Percentiles rank a stretch among this genome's conserved stretches.
Conservation (phyloP, 2,329 filamentous ascomycete species). For the Aureobasidium sp. region DNA sequence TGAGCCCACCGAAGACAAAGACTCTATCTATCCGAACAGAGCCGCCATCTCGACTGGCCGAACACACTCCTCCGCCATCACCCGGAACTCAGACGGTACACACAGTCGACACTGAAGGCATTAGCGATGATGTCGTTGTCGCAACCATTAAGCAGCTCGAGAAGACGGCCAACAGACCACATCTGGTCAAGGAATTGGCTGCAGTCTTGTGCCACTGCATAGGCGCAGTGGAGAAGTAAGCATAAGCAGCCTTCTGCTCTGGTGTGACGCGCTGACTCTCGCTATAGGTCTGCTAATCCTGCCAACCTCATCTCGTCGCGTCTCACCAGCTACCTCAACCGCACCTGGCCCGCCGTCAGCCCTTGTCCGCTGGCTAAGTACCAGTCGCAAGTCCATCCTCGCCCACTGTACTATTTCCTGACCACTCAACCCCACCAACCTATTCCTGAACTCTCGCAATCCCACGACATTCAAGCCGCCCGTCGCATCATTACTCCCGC, state of each 20-base stretch:
- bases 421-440: slow-evolving; percentile 80
- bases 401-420: slow-evolving; percentile 93
- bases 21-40: slow-evolving; percentile 42
- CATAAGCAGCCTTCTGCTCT: slow-evolving; percentile 23
- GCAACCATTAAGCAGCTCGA: slow-evolving; percentile 83
- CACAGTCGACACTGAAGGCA: slow-evolving; percentile 70
- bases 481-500: slow-evolving; percentile 73
- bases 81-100: slow-evolving; percentile 46
- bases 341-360: slow-evolving; percentile 66
- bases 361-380: slow-evolving; percentile 91
- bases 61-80: slow-evolving; percentile 75
- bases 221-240: slow-evolving; percentile 85
- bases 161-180: slow-evolving; percentile 83
- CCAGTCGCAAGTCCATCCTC: slow-evolving; percentile 83
- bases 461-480: slow-evolving; percentile 32
- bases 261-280: not conserved
- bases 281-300: slow-evolving; percentile 79
- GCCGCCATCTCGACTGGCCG: slow-evolving; percentile 42
- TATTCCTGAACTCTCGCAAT: slow-evolving; percentile 54
- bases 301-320: slow-evolving; percentile 92
- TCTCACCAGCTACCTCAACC: slow-evolving; percentile 82
- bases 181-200: slow-evolving; percentile 90
- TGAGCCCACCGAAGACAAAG: slow-evolving; percentile 40
- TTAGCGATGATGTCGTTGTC: slow-evolving; percentile 93
- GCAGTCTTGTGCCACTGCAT: slow-evolving; percentile 68